Conservation (phyloP, 306 rosid genomes). For the Sphenostylis stenocarpa region DNA sequence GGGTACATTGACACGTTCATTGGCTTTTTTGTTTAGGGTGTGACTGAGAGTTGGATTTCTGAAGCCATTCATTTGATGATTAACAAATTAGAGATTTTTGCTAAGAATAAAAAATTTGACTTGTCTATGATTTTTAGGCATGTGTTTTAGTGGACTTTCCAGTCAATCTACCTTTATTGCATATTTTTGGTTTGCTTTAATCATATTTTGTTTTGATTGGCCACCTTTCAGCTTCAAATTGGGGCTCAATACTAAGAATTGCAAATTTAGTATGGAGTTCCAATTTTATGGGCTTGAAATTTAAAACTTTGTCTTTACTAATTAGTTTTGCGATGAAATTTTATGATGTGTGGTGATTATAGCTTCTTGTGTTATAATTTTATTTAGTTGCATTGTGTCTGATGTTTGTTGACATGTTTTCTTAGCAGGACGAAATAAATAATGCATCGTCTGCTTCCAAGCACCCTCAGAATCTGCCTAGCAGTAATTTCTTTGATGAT, state of each 20-base stretch:
- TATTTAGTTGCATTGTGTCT: neutral
- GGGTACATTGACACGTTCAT: neutral
- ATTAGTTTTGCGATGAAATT: slow-evolving; percentile 6
- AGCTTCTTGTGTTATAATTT: neutral
- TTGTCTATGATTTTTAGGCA: neutral
- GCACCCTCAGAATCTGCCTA: slow-evolving; percentile 64
- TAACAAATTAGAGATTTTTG: neutral
- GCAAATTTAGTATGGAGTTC: neutral
- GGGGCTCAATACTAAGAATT: slow-evolving; percentile 5
- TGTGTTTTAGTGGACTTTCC: neutral
- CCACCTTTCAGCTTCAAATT: slow-evolving; percentile 8
- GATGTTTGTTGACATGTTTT: slow-evolving; percentile 10
- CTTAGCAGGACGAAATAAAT: slow-evolving; percentile 37
- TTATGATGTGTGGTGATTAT: slow-evolving; percentile 6
- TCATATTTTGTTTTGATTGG: neutral
- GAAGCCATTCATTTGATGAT: neutral
- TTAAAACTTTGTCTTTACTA: neutral
- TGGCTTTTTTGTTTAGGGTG: neutral
- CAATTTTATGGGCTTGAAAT: slow-evolving; percentile 3
- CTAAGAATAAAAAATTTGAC: neutral
- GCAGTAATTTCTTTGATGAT: slow-evolving; percentile 71
- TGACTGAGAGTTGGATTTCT: neutral
- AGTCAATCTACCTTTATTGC: neutral
- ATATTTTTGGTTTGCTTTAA: neutral
- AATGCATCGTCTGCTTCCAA: slow-evolving; percentile 54